phyloP scores from a whole-genome alignment of 495 filamentous ascomycete genomes.

The Sabuloglossum arenarium region DNA sequence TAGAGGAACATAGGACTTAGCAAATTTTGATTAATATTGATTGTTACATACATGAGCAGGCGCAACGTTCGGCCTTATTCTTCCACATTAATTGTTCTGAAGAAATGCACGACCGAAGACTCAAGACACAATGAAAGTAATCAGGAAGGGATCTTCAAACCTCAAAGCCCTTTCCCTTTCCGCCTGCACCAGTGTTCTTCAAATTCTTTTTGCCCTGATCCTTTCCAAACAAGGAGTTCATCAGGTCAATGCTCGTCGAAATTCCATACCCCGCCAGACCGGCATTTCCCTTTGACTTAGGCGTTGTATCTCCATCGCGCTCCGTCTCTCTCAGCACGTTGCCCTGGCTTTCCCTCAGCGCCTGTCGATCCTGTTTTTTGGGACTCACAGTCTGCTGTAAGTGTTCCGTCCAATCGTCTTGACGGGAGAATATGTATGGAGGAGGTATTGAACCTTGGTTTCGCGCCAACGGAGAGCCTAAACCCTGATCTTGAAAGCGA shows the following conservation, averaged over 20 bases:
- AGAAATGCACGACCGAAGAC: conserved; percentile 10
- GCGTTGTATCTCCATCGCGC: background rate
- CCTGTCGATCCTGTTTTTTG: conserved; percentile 60
- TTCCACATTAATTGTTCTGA: conserved; percentile 8
- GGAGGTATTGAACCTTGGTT: background rate
- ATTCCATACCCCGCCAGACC: conserved; percentile 29
- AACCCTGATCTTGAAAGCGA: background rate
- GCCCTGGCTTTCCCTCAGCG: conserved; percentile 36
- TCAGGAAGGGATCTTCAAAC: conserved; percentile 36
- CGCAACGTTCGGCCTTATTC: conserved; percentile 11
- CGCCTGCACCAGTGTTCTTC: conserved; percentile 17
- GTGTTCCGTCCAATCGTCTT: conserved; percentile 74
- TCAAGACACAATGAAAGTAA: conserved; percentile 14
- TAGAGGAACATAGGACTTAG: conserved; percentile 30
- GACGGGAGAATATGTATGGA: conserved; percentile 1
- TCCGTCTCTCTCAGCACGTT: conserved; percentile 15
- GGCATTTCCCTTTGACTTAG: conserved; percentile 13
- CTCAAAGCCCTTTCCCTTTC: conserved; percentile 43
- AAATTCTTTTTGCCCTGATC: conserved; percentile 26
- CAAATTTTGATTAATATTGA: conserved; percentile 17
- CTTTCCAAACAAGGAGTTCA: conserved; percentile 69
- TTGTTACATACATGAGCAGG: conserved; percentile 28
- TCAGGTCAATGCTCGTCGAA: conserved; percentile 65
- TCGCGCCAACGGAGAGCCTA: background rate
- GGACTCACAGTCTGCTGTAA: conserved; percentile 83